A percentile compares a stretch with the other conserved stretches of the same genome.
These are phyloP conservation scores for Xylaria sp. DNA, from an alignment of 2,329 filamentous ascomycete genomes.

Conservation along the genomic window DNA sequence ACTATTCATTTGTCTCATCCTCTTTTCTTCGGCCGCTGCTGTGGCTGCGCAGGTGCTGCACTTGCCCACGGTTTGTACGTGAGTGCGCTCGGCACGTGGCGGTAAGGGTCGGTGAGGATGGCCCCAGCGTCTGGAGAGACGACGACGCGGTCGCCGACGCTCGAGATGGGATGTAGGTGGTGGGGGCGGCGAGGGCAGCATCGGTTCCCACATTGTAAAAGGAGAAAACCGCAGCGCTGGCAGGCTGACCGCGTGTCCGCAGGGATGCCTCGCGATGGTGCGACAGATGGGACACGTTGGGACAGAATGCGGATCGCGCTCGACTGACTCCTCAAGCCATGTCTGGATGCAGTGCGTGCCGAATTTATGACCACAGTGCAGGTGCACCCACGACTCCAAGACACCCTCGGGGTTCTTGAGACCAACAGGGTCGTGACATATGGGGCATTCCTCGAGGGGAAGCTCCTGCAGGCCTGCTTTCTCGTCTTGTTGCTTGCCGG, in stretches of 20 bases:
- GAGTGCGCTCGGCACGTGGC: slow-evolving; percentile 10
- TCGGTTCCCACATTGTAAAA: slow-evolving; percentile 7
- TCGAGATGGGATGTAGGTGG: background rate
- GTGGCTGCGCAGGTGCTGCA: slow-evolving; percentile 46
- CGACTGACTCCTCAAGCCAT: slow-evolving; percentile 54
- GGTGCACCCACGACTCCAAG: slow-evolving; percentile 54
- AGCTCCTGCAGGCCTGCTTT: slow-evolving; percentile 12
- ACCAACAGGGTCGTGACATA: slow-evolving; percentile 58
- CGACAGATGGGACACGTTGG: slow-evolving; percentile 58
- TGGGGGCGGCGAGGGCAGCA: slow-evolving; percentile 31
- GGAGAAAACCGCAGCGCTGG: slow-evolving; percentile 26
- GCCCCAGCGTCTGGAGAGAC: slow-evolving; percentile 29
- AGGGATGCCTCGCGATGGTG: slow-evolving; percentile 48
- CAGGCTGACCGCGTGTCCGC: slow-evolving; percentile 46
- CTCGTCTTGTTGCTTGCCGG: slow-evolving; percentile 35
- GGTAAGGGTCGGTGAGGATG: slow-evolving; percentile 24
- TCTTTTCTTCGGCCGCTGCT: slow-evolving; percentile 41
- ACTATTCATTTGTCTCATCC: slow-evolving; percentile 20
- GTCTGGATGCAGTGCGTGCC: slow-evolving; percentile 57
- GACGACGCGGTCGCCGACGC: slow-evolving; percentile 27
- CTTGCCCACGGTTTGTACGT: slow-evolving; percentile 46
- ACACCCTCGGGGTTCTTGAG: slow-evolving; percentile 52
- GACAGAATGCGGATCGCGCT: slow-evolving; percentile 48
- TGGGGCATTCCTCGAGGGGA: slow-evolving; percentile 53
- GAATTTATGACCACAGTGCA: slow-evolving; percentile 59